These are phyloP conservation scores for Arthrobotrys sinensis DNA, from an alignment of 2,329 filamentous ascomycete genomes.

Conservation along the genomic window DNA sequence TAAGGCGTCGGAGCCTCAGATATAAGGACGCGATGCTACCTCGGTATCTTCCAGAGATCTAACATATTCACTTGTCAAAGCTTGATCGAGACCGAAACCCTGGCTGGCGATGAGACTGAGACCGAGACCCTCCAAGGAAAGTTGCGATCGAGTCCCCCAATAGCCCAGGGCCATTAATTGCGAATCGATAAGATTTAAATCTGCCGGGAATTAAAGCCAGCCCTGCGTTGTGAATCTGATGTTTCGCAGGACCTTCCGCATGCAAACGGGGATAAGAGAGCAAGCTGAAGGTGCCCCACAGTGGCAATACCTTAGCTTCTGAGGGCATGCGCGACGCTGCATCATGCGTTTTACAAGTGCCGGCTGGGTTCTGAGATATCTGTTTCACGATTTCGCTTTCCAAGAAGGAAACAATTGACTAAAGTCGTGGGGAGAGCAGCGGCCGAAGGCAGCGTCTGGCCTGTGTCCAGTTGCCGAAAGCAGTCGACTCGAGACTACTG, in stretches of 20 bases:
- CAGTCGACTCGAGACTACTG: slow-evolving; percentile 42
- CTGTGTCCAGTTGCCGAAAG: slow-evolving; percentile 56
- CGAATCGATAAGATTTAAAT: slow-evolving; percentile 36
- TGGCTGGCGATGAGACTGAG: slow-evolving; percentile 2
- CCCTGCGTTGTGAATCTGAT: slow-evolving; percentile 29
- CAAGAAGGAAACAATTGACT: slow-evolving; percentile 12
- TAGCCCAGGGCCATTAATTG: background rate
- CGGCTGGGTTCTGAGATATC: slow-evolving; percentile 21
- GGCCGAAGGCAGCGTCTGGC: slow-evolving; percentile 47
- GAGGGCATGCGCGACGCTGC: slow-evolving; percentile 36
- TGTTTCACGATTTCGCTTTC: slow-evolving; percentile 54
- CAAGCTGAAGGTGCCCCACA: slow-evolving; percentile 30
- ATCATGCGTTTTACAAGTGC: slow-evolving; percentile 57
- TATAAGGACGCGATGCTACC: slow-evolving; percentile 25
- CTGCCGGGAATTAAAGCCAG: slow-evolving; percentile 4
- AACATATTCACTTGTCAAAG: slow-evolving; percentile 21
- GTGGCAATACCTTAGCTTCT: slow-evolving; percentile 6
- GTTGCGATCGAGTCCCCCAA: too few relatives aligned
- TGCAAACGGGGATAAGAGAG: slow-evolving; percentile 46
- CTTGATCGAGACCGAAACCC: slow-evolving; percentile 2
- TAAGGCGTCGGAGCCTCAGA: slow-evolving; percentile 39
- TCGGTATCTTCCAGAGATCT: slow-evolving; percentile 13
- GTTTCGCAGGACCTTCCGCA: slow-evolving; percentile 58
- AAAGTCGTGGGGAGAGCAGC: slow-evolving; percentile 15
- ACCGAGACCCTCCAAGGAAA: too few relatives aligned